Base-by-base conservation (phyloP, 805 yeast species). In the Zygoascus bituminiphila region DNA sequence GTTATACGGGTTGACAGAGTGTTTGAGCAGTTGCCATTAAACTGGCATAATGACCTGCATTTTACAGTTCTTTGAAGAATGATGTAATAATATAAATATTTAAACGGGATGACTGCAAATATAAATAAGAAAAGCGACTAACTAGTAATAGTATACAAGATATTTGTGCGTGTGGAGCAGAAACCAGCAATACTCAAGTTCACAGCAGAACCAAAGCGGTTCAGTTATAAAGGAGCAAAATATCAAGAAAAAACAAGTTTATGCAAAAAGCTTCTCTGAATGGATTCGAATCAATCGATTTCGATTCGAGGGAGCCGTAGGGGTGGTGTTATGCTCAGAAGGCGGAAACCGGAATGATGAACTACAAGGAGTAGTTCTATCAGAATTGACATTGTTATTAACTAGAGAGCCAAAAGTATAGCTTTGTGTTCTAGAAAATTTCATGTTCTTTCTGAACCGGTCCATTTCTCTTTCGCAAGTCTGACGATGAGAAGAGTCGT, bases 391-490 rank as follows among this genome's bases (percentile, higher is more conserved):
- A 15, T 19, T 24, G 29, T 19, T 22, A 22, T 37, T 19, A 25
- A 37, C 8, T 47, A 50, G 12, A 51, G 42, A 26, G n/a, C 50
- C 52, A 40, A 36, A 52, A 20, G 56, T 52, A 26, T 33, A 45
- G 29, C 47, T 45, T 26, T 54, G 59, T 12, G 57, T 37, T 21
- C 58, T 37, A 21, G 44, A 47, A 45, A 52, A 51, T 42, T 70
- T 64, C 65, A 67, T 62, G 51, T 72, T 73, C 40, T 65, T 64
- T 54, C 79, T 73, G 60, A 80, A 79, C 55, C 72, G 66, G 50
- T 70, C 67, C 70, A 79, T 60, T 55, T 78, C 80, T 7, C 71
- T 68, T 57, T 78, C 82, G 55, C 83, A 74, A 17, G 73, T 69
- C 21, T 58, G 60, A 8, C 68, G 64, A 55, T 73, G 70, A 44